Percentiles rank a stretch among this genome's conserved stretches.
Conservation (phyloP, 2,329 filamentous ascomycete genomes). For the Penicillium sclerotiorum region DNA sequence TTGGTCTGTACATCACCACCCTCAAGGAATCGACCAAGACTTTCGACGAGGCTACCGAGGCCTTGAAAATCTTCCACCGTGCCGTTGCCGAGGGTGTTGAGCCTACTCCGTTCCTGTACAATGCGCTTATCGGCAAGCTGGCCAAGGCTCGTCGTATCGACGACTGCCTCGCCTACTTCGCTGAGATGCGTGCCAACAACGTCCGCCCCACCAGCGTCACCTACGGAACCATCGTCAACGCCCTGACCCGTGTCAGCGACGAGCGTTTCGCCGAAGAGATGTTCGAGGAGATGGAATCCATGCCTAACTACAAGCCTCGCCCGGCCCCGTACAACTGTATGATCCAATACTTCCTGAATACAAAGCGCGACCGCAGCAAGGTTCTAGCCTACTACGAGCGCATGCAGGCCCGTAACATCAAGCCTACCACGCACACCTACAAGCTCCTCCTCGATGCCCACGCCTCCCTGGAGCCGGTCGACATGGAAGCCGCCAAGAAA, state of each 20-base stretch:
- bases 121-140: slow-evolving; percentile 95
- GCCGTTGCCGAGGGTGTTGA: slow-evolving; percentile 93
- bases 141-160: slow-evolving; percentile 97
- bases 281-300: slow-evolving; percentile 98
- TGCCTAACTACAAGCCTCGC: slow-evolving; percentile 97
- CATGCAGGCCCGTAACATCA: slow-evolving; percentile 84
- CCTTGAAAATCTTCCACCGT: slow-evolving; percentile 94
- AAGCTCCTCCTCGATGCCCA: slow-evolving; percentile 96
- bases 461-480: slow-evolving; percentile 86
- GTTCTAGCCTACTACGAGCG: slow-evolving; percentile 93
- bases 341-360: slow-evolving; percentile 99
- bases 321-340: slow-evolving; percentile 98
- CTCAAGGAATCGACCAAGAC: slow-evolving; percentile 96
- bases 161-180: slow-evolving; percentile 97
- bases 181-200: slow-evolving; percentile 89
- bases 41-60: slow-evolving; percentile 95
- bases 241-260: slow-evolving; percentile 93
- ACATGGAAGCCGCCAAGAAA: slow-evolving; percentile 84
- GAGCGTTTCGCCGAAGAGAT: slow-evolving; percentile 97
- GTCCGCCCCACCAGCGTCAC: slow-evolving; percentile 97
- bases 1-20: slow-evolving; percentile 98
- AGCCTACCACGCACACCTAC: slow-evolving; percentile 93
- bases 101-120: slow-evolving; percentile 96
- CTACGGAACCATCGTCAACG: slow-evolving; percentile 97
- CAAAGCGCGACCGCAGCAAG: slow-evolving; percentile 93